These are phyloP conservation scores for Ilex asprella DNA, from an alignment of 257 asterid species.

Conservation along the genomic window DNA sequence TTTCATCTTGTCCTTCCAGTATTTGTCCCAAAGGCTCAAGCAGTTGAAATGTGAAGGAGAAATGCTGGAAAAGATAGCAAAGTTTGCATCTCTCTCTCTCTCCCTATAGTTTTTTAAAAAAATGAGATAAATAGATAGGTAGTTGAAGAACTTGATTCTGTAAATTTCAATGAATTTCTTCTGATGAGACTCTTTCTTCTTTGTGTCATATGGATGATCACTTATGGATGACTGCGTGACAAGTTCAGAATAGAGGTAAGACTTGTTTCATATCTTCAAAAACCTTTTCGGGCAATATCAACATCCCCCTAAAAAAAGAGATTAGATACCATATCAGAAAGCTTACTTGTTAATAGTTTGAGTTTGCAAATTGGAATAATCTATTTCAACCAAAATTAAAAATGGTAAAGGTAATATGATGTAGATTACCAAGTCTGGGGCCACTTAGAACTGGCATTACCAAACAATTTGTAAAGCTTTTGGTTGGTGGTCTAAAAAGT, in stretches of 20 bases:
- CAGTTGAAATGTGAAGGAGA: conserved; percentile 43
- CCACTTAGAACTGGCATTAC: too few relatives aligned
- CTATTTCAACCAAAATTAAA: not conserved
- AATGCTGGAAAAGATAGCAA: conserved; percentile 52
- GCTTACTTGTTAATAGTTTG: not conserved
- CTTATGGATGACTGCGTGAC: conserved; percentile 14
- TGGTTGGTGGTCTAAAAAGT: too few relatives aligned
- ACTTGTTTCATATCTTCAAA: not conserved
- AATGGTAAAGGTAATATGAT: too few relatives aligned
- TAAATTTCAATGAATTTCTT: not conserved
- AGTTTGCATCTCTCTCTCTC: conserved; percentile 23
- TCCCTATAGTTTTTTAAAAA: not conserved
- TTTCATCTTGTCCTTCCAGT: conserved; percentile 19
- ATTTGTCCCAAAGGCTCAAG: conserved; percentile 37
- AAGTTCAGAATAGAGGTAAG: conserved; percentile 55
- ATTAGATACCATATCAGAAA: not conserved
- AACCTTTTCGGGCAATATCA: not conserved
- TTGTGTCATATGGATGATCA: conserved; percentile 12
- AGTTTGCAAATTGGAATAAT: not conserved
- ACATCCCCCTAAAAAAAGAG: too few relatives aligned
- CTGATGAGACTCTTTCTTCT: conserved; percentile 3
- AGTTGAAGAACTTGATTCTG: not conserved
- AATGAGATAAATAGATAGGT: not conserved
- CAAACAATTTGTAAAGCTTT: too few relatives aligned
- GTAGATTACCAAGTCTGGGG: too few relatives aligned